Evolutionary conservation across 495 filamentous ascomycete genomes (phyloP), one percentile per base, ranked within the genome.

Genomic region (Penicillium salamii): DNA sequence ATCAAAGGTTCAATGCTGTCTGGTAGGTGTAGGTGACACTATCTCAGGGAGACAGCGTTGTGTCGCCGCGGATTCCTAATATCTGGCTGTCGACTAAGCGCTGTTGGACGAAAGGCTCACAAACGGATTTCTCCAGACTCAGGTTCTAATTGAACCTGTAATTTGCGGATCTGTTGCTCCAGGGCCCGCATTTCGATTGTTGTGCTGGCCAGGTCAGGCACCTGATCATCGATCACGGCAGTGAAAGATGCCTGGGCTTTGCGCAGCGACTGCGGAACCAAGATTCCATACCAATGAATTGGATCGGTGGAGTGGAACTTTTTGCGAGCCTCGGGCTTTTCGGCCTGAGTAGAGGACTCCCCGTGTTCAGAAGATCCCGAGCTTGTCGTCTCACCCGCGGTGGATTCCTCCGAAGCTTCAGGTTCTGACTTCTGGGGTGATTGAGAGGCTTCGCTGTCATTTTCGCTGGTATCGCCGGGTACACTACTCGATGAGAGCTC

Each of bases 251-350:
- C 66, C 62, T 88, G 86, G 0, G 86, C 84, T 18, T 60, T 69
- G 41, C 83, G 79, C 32, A 90, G 72, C 6, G 82, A 65, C 20
- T 66, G 66, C 0, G 87, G 82, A 7, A 82, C 76, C 1, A 89
- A 66, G 29, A 89, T 76, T 5, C 86, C 86, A 61, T 86, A 89
- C 85, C 85, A 88, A 28, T 75, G 66, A 35, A 89, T 71, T 5
- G 87, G 85, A 58, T 89, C 78, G 31, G 58, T 58, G 17, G 71
- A 68, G 20, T 59, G 63, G 23, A 62, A 57, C 31, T 59, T 66
- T 36, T 61, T 62, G 17, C 49, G 53, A 17, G 28, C 7, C 23
- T 62, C 54, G 5, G 61, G 39, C 28, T 49, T 49, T 28, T 41
- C 18, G 20, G 34, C 17, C n/a, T 15, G 34, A 2, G 18, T 14